Percentiles rank a stretch among this genome's conserved stretches.
These are phyloP conservation scores for Aspergillus saccharolyticus DNA, from an alignment of 495 filamentous ascomycete genomes.

Conservation along the genomic window DNA sequence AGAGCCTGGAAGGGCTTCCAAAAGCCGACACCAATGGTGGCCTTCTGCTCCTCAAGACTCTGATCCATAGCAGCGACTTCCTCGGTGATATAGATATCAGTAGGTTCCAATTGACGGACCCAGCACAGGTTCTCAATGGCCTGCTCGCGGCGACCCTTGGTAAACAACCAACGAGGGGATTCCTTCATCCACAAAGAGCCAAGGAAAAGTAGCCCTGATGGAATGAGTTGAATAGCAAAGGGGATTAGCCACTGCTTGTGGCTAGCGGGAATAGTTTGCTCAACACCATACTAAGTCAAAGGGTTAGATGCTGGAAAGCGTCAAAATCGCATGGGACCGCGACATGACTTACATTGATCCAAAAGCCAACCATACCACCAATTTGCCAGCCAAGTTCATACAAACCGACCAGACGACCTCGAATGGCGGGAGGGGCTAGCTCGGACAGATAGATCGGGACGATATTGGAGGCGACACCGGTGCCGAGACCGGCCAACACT, in stretches of 20 bases:
- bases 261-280: conserved; percentile 24
- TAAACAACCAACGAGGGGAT: conserved; percentile 55
- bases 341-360: conserved; percentile 51
- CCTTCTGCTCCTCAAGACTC: conserved; percentile 51
- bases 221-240: conserved; percentile 51
- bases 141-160: conserved; percentile 42
- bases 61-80: conserved; percentile 59
- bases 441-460: conserved; percentile 79
- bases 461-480: conserved; percentile 69
- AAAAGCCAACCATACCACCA: conserved; percentile 68
- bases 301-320: background rate
- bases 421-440: conserved; percentile 71
- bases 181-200: conserved; percentile 47
- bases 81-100: conserved; percentile 62
- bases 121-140: conserved; percentile 57
- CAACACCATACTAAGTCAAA: conserved; percentile 42
- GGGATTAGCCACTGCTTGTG: conserved; percentile 53
- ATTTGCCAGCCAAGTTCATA: conserved; percentile 72
- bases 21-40: conserved; percentile 56
- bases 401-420: conserved; percentile 70
- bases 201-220: conserved; percentile 43
- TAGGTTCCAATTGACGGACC: conserved; percentile 54
- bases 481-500: conserved; percentile 64
- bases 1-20: conserved; percentile 63
- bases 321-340: background rate